Evolutionary conservation across 2,329 filamentous ascomycete genomes (phyloP), one percentile per base, ranked within the genome.

Genomic region (Pezicula neosporulosa): DNA sequence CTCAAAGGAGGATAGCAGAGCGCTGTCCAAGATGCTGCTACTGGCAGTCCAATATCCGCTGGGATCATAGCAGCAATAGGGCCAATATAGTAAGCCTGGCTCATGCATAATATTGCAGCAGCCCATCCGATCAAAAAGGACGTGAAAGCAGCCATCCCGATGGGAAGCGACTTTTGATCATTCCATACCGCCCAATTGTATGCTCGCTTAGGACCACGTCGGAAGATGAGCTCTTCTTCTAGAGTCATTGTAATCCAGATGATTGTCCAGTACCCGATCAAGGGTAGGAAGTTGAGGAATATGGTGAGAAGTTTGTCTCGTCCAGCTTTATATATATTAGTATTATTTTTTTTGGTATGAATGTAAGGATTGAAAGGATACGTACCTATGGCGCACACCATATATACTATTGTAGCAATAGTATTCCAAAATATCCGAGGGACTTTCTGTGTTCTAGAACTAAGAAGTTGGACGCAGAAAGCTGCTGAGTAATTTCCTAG

Each of bases 71-170:
- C 21, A 19, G 81, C 81, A 53, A 85, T 67, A 0, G 83, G 83
- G 2, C 84, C 83, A 55, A 82, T 77, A 64, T 84, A 87, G 80
- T 82, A 87, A 3, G 80, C 77, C 69, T 88, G 83, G 19, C 80
- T 79, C 83, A 86, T 87, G 50, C 76, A 83, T 47, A 86, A 62
- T 24, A 87, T 77, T 0, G 81, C 77, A 10, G 82, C 82, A 10
- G 72, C 75, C 82, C 83, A 86, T 4, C 83, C 82, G 12, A 86
- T 60, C 24, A 83, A 60, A 57, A 87, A 87, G 0, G 83, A 76
- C 3, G 72, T 59, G 13, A 85, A 68, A 0, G 82, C 83, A 0
- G 84, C 81, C 53, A 81, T 68, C 0, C 84, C 84, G 10, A 85
- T 48, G 0, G 84, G 84, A 4, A 87, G 69, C 60, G 80, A 80